Percentiles rank a stretch among this genome's conserved stretches.
Evolutionary conservation across 2,329 filamentous ascomycete species (phyloP).

Genomic region (Colletotrichum viniferum): DNA sequence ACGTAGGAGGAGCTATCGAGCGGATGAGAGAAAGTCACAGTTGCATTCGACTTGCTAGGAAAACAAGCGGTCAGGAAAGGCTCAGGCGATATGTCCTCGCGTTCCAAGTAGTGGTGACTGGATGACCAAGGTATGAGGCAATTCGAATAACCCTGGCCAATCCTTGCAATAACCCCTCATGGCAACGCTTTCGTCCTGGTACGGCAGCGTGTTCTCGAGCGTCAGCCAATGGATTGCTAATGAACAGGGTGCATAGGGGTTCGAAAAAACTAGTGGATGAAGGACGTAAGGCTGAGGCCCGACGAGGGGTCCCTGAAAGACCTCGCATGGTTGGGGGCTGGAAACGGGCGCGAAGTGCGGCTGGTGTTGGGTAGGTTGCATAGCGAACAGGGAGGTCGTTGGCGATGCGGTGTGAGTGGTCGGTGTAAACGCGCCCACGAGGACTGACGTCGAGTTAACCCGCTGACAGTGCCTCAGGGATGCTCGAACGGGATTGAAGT

Average conservation of each 20-base stretch:
- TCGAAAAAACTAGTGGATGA: constrained; percentile 6
- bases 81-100: neutral
- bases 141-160: neutral
- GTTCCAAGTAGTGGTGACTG: neutral
- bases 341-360: neutral
- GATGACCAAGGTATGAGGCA: neutral
- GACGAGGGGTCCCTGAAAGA: constrained; percentile 2
- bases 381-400: neutral
- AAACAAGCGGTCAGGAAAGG: neutral
- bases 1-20: neutral
- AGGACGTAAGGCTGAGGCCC: constrained; percentile 21
- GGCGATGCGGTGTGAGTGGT: constrained; percentile 6
- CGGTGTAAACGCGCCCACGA: neutral
- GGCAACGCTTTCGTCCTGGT: neutral
- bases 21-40: neutral
- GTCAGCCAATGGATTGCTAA: constrained; percentile 14
- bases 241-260: neutral
- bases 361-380: neutral
- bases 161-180: neutral
- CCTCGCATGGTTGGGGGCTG: neutral
- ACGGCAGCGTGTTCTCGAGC: neutral
- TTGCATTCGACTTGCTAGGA: neutral
- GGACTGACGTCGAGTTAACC: constrained; percentile 2
- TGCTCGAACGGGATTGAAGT: neutral
- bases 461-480: neutral